Percentiles rank a stretch among this genome's conserved stretches.
These are phyloP conservation scores for Phyllostachys edulis DNA, from an alignment of 176 grass and related monocot genomes.

Conservation along the genomic window DNA sequence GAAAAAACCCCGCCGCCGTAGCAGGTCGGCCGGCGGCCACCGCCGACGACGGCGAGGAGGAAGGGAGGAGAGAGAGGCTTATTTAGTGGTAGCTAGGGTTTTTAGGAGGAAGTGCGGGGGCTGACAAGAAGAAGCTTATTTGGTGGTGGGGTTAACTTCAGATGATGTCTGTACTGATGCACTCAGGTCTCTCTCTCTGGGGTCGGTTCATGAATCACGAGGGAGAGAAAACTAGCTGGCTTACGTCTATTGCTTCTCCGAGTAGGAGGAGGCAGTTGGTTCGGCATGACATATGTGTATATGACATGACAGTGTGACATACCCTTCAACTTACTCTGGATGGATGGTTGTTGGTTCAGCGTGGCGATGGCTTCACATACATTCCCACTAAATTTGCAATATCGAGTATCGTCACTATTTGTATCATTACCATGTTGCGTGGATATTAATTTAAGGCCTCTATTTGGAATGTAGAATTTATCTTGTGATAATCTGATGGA, in stretches of 20 bases:
- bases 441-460: background rate
- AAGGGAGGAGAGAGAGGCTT: too few relatives aligned
- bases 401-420: background rate
- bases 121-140: too few relatives aligned
- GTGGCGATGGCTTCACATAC: background rate
- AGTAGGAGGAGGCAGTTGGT: background rate
- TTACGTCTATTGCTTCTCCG: constrained; percentile 18
- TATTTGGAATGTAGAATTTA: background rate
- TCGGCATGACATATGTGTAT: background rate
- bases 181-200: too few relatives aligned
- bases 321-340: background rate
- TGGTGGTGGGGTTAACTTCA: background rate
- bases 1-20: too few relatives aligned
- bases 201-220: background rate
- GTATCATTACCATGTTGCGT: background rate
- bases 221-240: background rate
- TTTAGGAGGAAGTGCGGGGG: too few relatives aligned
- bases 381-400: background rate
- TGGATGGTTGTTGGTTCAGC: background rate
- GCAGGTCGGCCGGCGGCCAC: too few relatives aligned
- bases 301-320: constrained; percentile 23
- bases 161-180: background rate
- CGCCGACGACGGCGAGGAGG: too few relatives aligned
- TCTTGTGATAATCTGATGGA: too few relatives aligned
- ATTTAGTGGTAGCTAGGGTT: too few relatives aligned